A percentile compares a stretch with the other conserved stretches of the same genome.
Evolutionary conservation across 2,329 filamentous ascomycete genomes (phyloP).

Genomic region (Rutstroemia sp.): DNA sequence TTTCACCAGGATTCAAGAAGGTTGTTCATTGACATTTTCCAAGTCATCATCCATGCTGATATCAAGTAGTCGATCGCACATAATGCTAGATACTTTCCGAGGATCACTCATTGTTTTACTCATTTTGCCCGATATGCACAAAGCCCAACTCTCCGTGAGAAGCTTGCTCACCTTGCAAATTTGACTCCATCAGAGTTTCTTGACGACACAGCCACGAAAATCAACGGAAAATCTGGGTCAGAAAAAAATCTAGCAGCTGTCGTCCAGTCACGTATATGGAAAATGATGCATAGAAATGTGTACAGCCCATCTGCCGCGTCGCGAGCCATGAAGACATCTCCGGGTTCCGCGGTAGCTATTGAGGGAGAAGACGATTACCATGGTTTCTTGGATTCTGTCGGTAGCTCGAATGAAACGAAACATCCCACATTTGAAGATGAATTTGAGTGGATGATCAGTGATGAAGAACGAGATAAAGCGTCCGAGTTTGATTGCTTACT

Average conservation of each 20-base stretch:
- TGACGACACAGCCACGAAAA: neutral
- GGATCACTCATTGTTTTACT: constrained; percentile 4
- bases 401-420: neutral
- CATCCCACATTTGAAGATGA: neutral
- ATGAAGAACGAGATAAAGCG: neutral
- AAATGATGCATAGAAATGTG: constrained; percentile 22
- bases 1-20: constrained; percentile 24
- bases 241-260: constrained; percentile 11
- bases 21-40: constrained; percentile 8
- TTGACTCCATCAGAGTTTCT: neutral
- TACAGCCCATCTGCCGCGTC: constrained; percentile 12
- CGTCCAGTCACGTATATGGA: constrained; percentile 19
- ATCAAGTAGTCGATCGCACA: constrained; percentile 2
- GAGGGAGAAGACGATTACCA: neutral
- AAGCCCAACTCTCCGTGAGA: constrained; percentile 1
- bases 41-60: neutral
- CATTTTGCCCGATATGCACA: constrained; percentile 8
- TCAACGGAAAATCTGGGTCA: constrained; percentile 3
- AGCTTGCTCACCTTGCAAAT: neutral
- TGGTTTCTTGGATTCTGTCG: neutral
- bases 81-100: constrained; percentile 6
- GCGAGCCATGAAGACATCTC: constrained; percentile 1
- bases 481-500: constrained; percentile 1
- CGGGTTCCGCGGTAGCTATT: neutral
- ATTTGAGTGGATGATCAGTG: neutral